These are phyloP conservation scores for Sinapis alba DNA, from an alignment of 441 rosid genomes.

Conservation along the genomic window DNA sequence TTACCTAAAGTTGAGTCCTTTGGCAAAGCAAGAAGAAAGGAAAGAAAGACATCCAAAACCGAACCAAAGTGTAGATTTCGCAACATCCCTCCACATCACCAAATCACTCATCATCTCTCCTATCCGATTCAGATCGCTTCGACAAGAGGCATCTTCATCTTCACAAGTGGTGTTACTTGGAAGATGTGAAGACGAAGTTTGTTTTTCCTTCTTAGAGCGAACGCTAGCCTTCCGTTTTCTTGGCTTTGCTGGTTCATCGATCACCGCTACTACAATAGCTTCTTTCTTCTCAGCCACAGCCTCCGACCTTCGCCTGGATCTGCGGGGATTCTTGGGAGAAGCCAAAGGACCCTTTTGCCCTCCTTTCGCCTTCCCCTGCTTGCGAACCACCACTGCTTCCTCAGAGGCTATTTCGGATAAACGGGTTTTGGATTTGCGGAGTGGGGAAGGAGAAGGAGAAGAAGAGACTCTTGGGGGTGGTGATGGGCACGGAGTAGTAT, in stretches of 20 bases:
- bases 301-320: conserved; percentile 65
- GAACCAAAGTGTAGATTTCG: conserved; percentile 92
- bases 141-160: conserved; percentile 37
- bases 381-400: conserved; percentile 41
- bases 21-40: conserved; percentile 80
- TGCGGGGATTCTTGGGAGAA: conserved; percentile 63
- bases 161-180: conserved; percentile 27
- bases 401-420: conserved; percentile 51
- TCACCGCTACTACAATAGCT: conserved; percentile 21
- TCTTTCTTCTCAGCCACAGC: conserved; percentile 58
- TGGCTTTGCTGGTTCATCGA: conserved; percentile 55
- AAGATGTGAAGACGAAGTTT: conserved; percentile 34
- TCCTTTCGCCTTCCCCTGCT: conserved; percentile 54
- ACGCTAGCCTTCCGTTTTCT: conserved; percentile 59
- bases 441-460: conserved; percentile 61
- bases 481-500: conserved; percentile 5
- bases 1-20: conserved; percentile 78
- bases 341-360: conserved; percentile 51
- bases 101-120: conserved; percentile 63
- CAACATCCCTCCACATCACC: conserved; percentile 85
- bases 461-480: conserved; percentile 42
- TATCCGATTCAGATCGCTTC: conserved; percentile 55
- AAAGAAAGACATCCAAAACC: conserved; percentile 78
- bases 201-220: conserved; percentile 76
- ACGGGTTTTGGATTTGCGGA: conserved; percentile 62